Percentiles rank a stretch among this genome's conserved stretches.
Evolutionary conservation across 2,329 filamentous ascomycete genomes (phyloP).

Genomic region (Colletotrichum sublineola): DNA sequence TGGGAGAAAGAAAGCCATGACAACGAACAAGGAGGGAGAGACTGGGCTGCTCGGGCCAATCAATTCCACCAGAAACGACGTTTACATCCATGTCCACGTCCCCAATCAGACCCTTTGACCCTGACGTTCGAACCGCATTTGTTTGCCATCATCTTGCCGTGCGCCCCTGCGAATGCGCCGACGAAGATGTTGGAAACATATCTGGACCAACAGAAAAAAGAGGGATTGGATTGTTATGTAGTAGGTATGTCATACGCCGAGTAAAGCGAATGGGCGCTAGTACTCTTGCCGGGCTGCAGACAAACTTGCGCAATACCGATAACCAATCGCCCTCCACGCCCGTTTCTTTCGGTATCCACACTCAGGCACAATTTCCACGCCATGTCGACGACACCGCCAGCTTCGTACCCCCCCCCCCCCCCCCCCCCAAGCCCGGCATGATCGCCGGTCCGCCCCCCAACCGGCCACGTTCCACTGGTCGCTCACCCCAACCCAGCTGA

Average conservation of each 20-base stretch:
- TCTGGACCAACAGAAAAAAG: not conserved
- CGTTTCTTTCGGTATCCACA: not conserved
- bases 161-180: not conserved
- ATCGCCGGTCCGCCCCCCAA: constrained; percentile 29
- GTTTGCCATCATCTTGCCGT: not conserved
- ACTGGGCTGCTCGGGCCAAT: not conserved
- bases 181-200: not conserved
- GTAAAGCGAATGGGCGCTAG: not conserved
- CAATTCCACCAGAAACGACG: constrained; percentile 4
- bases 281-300: not conserved
- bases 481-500: constrained; percentile 32
- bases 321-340: not conserved
- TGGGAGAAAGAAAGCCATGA: constrained; percentile 1
- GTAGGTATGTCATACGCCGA: not conserved
- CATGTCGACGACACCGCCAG: too few relatives aligned
- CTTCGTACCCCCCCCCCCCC: not conserved
- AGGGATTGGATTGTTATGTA: not conserved
- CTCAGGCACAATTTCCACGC: not conserved
- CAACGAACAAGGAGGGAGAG: not conserved
- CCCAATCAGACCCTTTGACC: constrained; percentile 9
- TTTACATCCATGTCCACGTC: not conserved
- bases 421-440: not conserved
- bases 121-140: constrained; percentile 6
- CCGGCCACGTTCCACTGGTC: constrained; percentile 20
- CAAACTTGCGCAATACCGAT: not conserved